These are phyloP conservation scores for Dendrothele bispora DNA, from an alignment of 768 basidiomycete genomes.

Conservation along the genomic window DNA sequence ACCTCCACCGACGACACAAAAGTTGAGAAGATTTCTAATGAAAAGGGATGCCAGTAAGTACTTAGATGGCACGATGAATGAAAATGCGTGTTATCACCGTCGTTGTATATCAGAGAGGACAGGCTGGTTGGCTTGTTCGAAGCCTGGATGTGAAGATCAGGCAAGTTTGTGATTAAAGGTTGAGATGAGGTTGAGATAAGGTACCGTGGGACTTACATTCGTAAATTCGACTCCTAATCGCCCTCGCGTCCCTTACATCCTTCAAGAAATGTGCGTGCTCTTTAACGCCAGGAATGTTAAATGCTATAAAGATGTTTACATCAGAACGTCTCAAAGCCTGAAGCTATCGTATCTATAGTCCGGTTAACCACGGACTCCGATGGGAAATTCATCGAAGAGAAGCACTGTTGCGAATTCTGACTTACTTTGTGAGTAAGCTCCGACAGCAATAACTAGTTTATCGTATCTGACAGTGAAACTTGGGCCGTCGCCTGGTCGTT, in stretches of 20 bases:
- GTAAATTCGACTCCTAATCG: constrained; percentile 70
- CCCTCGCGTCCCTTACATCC: constrained; percentile 72
- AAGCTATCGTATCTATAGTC: too few relatives aligned
- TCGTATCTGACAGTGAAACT: constrained; percentile 70
- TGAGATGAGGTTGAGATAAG: constrained; percentile 5
- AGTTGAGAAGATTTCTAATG: constrained; percentile 75
- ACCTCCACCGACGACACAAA: constrained; percentile 82
- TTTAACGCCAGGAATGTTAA: constrained; percentile 74
- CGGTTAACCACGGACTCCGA: neutral
- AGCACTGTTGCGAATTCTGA: neutral
- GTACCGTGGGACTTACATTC: constrained; percentile 48
- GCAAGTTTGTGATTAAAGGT: neutral
- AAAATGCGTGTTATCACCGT: too few relatives aligned
- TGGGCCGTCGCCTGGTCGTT: constrained; percentile 23
- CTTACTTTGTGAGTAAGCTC: constrained; percentile 83
- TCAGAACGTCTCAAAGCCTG: too few relatives aligned
- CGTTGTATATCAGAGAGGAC: constrained; percentile 73
- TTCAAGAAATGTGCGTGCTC: constrained; percentile 83
- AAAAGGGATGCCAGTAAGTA: too few relatives aligned
- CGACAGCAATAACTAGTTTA: constrained; percentile 82
- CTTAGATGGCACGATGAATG: too few relatives aligned
- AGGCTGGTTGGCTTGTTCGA: constrained; percentile 86
- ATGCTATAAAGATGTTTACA: constrained; percentile 45
- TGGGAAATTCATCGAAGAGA: neutral
- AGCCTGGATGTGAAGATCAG: constrained; percentile 40